Conservation (phyloP, 495 filamentous ascomycete genomes). For the Neurospora terricola region DNA sequence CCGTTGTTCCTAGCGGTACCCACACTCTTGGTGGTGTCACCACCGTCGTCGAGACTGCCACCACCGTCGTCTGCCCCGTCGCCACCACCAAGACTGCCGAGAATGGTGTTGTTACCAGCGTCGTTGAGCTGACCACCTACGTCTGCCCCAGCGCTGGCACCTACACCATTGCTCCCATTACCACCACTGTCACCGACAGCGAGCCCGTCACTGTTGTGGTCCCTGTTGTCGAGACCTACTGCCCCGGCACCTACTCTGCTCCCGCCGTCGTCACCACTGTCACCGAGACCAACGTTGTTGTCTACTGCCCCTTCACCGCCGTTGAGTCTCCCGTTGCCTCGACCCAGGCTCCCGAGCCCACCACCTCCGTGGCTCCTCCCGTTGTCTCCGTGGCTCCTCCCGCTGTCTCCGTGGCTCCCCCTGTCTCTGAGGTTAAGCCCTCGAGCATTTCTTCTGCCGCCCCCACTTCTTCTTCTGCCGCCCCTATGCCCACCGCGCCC, state of each 20-base stretch:
- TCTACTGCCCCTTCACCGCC: conserved; percentile 61
- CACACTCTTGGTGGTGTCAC: conserved; percentile 71
- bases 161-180: conserved; percentile 68
- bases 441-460: conserved; percentile 10
- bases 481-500: conserved; percentile 12
- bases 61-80: conserved; percentile 64
- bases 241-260: conserved; percentile 66
- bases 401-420: not conserved
- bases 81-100: conserved; percentile 51
- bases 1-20: conserved; percentile 52
- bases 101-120: conserved; percentile 55
- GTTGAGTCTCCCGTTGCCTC: conserved; percentile 16
- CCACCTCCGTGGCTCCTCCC: conserved; percentile 9
- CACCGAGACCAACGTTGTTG: conserved; percentile 56
- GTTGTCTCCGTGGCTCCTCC: conserved; percentile 2
- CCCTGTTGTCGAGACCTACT: conserved; percentile 54
- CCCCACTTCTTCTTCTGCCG: conserved; percentile 11
- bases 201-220: conserved; percentile 48
- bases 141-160: conserved; percentile 71
- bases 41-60: conserved; percentile 58
- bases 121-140: conserved; percentile 64
- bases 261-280: conserved; percentile 56
- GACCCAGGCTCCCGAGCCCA: not conserved
- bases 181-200: conserved; percentile 44
- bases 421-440: conserved; percentile 7